A percentile compares a stretch with the other conserved stretches of the same genome.
These are phyloP conservation scores for Cytidiella melzeri DNA, from an alignment of 768 basidiomycete species.

Conservation along the genomic window DNA sequence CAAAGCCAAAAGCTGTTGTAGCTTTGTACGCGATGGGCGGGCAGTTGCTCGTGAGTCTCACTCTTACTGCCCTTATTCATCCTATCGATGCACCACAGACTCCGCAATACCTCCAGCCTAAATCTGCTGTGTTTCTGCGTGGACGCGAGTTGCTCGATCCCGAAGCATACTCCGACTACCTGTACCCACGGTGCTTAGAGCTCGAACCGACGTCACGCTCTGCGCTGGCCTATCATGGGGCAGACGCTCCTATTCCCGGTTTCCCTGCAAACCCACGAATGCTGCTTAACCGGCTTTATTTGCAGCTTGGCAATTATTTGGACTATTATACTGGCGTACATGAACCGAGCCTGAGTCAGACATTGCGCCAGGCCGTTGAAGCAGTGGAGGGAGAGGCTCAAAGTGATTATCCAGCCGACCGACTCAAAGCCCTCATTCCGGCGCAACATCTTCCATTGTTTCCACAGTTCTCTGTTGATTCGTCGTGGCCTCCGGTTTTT, in stretches of 20 bases:
- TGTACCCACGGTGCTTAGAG: constrained; percentile 34
- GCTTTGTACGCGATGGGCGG: constrained; percentile 65
- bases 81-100: constrained; percentile 30
- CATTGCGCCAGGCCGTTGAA: constrained; percentile 27
- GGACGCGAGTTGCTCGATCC: constrained; percentile 52
- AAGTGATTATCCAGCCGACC: neutral
- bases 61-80: neutral
- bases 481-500: constrained; percentile 40
- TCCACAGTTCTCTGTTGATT: constrained; percentile 36
- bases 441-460: constrained; percentile 32
- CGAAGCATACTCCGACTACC: constrained; percentile 36
- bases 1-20: constrained; percentile 48
- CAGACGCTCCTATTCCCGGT: constrained; percentile 42
- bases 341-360: constrained; percentile 40
- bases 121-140: constrained; percentile 44
- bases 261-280: constrained; percentile 60
- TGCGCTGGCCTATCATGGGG: constrained; percentile 39
- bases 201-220: constrained; percentile 35
- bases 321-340: constrained; percentile 51
- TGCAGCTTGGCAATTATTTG: constrained; percentile 50
- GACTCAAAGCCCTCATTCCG: constrained; percentile 21
- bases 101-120: constrained; percentile 43
- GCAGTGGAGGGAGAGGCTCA: neutral
- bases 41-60: constrained; percentile 36
- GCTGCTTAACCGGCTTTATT: constrained; percentile 48